These are phyloP conservation scores for Aspergillus persii DNA, from an alignment of 2,329 filamentous ascomycete species.

Conservation along the genomic window DNA sequence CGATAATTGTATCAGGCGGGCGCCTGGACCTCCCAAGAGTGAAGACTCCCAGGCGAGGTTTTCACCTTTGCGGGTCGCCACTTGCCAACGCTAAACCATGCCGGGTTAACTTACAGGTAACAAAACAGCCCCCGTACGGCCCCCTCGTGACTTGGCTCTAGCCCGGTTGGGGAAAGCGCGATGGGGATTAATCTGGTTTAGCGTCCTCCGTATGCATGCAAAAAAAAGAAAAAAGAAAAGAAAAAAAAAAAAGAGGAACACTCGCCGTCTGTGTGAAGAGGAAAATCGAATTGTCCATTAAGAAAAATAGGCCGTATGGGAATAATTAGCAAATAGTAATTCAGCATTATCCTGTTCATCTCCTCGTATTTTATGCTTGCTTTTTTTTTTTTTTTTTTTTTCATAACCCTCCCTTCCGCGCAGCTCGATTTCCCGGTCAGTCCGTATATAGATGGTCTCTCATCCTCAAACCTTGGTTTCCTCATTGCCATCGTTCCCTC, in stretches of 20 bases:
- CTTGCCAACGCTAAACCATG: background rate
- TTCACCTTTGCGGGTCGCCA: background rate
- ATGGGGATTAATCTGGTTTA: background rate
- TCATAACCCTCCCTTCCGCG: background rate
- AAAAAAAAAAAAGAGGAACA: slow-evolving; percentile 2
- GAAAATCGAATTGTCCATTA: background rate
- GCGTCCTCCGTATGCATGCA: background rate
- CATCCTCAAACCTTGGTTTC: background rate
- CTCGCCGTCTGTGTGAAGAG: background rate
- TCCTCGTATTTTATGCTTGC: background rate
- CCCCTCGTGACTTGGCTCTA: background rate
- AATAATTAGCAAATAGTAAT: background rate
- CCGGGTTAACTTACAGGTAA: background rate
- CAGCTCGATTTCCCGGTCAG: background rate
- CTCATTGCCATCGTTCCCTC: background rate
- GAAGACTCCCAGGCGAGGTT: background rate
- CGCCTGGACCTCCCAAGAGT: background rate
- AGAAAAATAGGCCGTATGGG: background rate
- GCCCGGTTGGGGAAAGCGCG: background rate
- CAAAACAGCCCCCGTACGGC: background rate
- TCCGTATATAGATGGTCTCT: background rate
- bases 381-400: background rate
- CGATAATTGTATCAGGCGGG: background rate
- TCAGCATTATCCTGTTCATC: background rate
- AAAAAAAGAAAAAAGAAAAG: background rate